Conservation (phyloP, 768 basidiomycete species). For the Pleurotus platypus region DNA sequence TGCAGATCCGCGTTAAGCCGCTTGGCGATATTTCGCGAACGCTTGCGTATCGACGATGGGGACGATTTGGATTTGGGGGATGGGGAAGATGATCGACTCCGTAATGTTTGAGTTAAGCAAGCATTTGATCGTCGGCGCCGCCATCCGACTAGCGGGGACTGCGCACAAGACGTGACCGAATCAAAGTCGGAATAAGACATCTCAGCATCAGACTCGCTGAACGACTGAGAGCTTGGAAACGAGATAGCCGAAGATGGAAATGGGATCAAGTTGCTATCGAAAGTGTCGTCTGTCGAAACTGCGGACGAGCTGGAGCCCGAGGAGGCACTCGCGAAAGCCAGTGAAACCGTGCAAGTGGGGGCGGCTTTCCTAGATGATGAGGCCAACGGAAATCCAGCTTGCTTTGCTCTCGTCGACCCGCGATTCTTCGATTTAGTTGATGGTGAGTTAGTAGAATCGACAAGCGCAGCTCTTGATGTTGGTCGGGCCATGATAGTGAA, state of each 20-base stretch:
- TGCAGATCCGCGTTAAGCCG: constrained; percentile 6
- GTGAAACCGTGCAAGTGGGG: constrained; percentile 5
- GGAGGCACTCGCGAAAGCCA: constrained; percentile 1
- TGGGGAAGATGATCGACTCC: constrained; percentile 5
- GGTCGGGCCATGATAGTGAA: background rate
- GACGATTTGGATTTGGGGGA: background rate
- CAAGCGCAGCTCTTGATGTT: background rate
- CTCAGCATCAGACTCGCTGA: constrained; percentile 4
- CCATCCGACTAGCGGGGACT: constrained; percentile 9
- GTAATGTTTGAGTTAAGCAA: constrained; percentile 8
- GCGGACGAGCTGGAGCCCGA: background rate
- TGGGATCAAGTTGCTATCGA: background rate
- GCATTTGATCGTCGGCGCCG: constrained; percentile 11
- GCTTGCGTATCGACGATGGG: constrained; percentile 4
- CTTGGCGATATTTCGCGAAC: constrained; percentile 3
- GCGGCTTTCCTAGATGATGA: constrained; percentile 1
- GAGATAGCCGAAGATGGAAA: constrained; percentile 3
- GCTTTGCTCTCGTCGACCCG: background rate
- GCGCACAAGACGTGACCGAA: background rate
- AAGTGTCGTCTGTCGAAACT: background rate
- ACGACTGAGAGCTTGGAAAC: background rate
- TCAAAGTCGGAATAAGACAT: background rate
- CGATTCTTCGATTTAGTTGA: constrained; percentile 1
- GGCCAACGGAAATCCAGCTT: background rate
- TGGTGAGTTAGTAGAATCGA: background rate